These are phyloP conservation scores for Corymbia citriodora DNA, from an alignment of 441 rosid genomes.

Conservation along the genomic window DNA sequence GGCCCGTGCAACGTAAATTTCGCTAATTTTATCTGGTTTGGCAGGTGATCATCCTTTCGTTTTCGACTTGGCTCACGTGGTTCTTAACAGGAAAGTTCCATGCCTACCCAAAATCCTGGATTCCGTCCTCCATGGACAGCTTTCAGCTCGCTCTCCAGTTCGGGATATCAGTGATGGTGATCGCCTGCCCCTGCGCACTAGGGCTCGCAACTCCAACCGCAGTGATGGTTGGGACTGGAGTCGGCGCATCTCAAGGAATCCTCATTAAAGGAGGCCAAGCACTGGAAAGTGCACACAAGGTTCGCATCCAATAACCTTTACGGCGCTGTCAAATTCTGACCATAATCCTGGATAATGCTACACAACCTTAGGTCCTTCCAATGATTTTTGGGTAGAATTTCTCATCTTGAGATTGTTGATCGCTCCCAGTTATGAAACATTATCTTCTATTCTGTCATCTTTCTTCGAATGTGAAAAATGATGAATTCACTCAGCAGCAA, in stretches of 20 bases:
- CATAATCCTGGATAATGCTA: background rate
- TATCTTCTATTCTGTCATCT: background rate
- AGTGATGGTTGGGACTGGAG: slow-evolving; percentile 98
- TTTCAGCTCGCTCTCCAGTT: slow-evolving; percentile 91
- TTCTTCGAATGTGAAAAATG: background rate
- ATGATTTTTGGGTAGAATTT: background rate
- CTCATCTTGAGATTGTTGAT: background rate
- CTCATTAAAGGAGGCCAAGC: slow-evolving; percentile 96
- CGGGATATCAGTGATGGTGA: slow-evolving; percentile 96
- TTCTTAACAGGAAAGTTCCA: slow-evolving; percentile 74
- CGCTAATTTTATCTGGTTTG: background rate
- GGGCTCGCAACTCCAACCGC: slow-evolving; percentile 97
- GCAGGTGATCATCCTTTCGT: slow-evolving; percentile 69
- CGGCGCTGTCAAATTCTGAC: fast-evolving
- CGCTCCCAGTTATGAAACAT: background rate
- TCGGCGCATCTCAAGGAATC: slow-evolving; percentile 94
- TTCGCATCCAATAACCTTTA: slow-evolving; percentile 4
- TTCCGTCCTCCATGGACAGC: slow-evolving; percentile 88
- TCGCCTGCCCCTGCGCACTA: slow-evolving; percentile 95
- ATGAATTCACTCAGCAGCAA: background rate
- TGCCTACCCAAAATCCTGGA: slow-evolving; percentile 80
- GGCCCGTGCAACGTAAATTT: fast-evolving
- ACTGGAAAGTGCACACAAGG: slow-evolving; percentile 81
- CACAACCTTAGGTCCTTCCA: background rate
- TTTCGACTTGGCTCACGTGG: slow-evolving; percentile 91